Base-by-base conservation (phyloP, 495 filamentous ascomycete species). In the Penicillium coffeae region DNA sequence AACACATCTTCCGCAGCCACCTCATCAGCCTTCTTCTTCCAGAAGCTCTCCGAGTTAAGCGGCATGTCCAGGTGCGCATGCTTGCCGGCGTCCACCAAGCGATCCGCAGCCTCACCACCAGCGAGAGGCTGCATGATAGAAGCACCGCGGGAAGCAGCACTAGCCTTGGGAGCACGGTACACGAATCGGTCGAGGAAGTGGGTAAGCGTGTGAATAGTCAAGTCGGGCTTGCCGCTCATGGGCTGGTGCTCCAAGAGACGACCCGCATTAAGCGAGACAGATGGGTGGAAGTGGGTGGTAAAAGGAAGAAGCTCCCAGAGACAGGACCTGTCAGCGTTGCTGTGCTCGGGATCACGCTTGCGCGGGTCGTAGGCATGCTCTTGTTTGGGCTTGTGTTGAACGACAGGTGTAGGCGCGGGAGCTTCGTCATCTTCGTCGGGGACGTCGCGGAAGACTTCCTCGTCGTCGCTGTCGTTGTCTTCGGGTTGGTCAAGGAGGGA, bases 171-270 rank as follows among this genome's bases (percentile, higher is more conserved):
- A 51, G 91, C 92, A 35, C 89, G 84, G 74, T 96, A 98, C 16
- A 93, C 89, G 66, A 98, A 97, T 52, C 90, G 89, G 68, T 98
- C 93, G 22, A 98, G 79, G 79, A 98, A 98, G 64, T 93, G 86
- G 47, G 87, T 89, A 48, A 98, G 80, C 0, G 88, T 95, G 59
- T 96, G 90, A 34, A 85, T 78, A 0, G 85, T 81, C 39, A 96
- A 70, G 54, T 98, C 92, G 0, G 93, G 91, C 68, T 97, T 96
- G 50, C 85, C 80, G 47, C 86, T 84, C 69, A 87, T 84, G 8
- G 80, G 74, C 51, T 81, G 72, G 42, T 80, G 78, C 19, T 76
- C 68, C 7, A 95, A 63, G 20, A 98, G 73, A 44, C 80, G 76
- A 4, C 69, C 69, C 2, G 91, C 88, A 60, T 88, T 94, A 13